These are phyloP conservation scores for Paraphoma chrysanthemicola DNA, from an alignment of 2,329 filamentous ascomycete species.

Conservation along the genomic window DNA sequence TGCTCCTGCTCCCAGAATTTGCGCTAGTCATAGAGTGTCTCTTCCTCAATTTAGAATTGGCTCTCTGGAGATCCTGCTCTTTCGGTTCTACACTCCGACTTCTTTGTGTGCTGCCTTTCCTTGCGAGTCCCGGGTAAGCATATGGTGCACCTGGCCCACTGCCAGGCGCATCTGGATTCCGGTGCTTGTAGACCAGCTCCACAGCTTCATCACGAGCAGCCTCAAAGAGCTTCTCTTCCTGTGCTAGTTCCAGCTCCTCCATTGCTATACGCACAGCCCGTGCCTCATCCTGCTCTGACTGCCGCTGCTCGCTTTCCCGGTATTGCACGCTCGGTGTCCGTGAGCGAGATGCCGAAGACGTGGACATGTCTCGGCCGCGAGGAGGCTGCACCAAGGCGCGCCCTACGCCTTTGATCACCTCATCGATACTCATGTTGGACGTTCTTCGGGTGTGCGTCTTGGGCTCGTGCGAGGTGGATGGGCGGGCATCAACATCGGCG, in stretches of 20 bases:
- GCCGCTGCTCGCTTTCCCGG: slow-evolving; percentile 75
- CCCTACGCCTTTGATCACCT: slow-evolving; percentile 32
- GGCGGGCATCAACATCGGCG: slow-evolving; percentile 26
- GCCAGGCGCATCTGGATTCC: slow-evolving; percentile 72
- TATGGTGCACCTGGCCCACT: slow-evolving; percentile 57
- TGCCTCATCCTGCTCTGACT: slow-evolving; percentile 83
- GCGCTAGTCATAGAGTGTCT: slow-evolving; percentile 47
- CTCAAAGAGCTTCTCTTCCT: slow-evolving; percentile 69
- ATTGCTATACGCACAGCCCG: slow-evolving; percentile 73
- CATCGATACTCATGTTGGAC: slow-evolving; percentile 37
- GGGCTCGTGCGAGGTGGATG: slow-evolving; percentile 24
- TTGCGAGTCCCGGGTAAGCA: slow-evolving; percentile 66
- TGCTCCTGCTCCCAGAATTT: slow-evolving; percentile 39
- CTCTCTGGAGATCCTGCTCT: slow-evolving; percentile 41
- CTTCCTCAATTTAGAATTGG: slow-evolving; percentile 42
- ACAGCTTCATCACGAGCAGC: slow-evolving; percentile 79
- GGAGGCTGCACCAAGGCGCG: slow-evolving; percentile 45
- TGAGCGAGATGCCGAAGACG: slow-evolving; percentile 41
- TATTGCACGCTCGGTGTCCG: slow-evolving; percentile 69
- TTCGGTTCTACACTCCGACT: slow-evolving; percentile 50
- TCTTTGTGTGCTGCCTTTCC: slow-evolving; percentile 73
- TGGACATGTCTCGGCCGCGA: slow-evolving; percentile 51
- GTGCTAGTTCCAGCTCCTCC: slow-evolving; percentile 73
- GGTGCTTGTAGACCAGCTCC: slow-evolving; percentile 79
- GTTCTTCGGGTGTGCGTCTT: slow-evolving; percentile 40